Evolutionary conservation across 140 eudicot species (phyloP).

Genomic region (Erigeron philadelphicus): DNA sequence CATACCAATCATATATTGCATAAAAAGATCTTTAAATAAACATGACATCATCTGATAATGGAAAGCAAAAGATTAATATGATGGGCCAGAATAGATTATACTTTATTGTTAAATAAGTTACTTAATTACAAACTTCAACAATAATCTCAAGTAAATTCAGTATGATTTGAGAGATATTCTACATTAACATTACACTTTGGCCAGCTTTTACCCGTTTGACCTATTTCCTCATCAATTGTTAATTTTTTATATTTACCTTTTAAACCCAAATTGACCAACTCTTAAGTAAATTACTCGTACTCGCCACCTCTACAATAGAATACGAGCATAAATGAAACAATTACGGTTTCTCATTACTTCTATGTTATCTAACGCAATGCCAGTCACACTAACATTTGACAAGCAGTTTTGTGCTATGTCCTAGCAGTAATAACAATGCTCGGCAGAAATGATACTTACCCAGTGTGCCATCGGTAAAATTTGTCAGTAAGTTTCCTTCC

Average conservation of each 20-base stretch:
- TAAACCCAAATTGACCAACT: neutral
- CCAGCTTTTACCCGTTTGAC: too few species aligned
- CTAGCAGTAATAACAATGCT: neutral
- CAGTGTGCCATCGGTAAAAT: conserved; percentile 80
- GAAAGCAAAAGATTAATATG: neutral
- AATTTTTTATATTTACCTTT: too few species aligned
- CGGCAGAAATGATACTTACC: conserved; percentile 39
- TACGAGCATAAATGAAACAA: neutral
- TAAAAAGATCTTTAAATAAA: conserved; percentile 8
- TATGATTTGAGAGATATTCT: neutral
- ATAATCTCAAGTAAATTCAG: too few species aligned
- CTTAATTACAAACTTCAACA: too few species aligned
- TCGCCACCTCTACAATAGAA: neutral
- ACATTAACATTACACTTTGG: too few species aligned
- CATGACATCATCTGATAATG: neutral
- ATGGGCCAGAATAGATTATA: neutral
- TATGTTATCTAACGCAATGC: neutral
- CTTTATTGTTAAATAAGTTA: too few species aligned
- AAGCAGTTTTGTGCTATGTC: neutral
- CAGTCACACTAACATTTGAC: neutral
- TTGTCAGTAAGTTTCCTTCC: conserved; percentile 89
- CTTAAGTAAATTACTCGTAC: neutral
- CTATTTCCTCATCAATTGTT: too few species aligned
- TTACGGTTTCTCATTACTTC: neutral
- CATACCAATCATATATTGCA: conserved; percentile 9